phyloP scores from a whole-genome alignment of 179 eudicot genomes.

The Amaranthus tricolor region DNA sequence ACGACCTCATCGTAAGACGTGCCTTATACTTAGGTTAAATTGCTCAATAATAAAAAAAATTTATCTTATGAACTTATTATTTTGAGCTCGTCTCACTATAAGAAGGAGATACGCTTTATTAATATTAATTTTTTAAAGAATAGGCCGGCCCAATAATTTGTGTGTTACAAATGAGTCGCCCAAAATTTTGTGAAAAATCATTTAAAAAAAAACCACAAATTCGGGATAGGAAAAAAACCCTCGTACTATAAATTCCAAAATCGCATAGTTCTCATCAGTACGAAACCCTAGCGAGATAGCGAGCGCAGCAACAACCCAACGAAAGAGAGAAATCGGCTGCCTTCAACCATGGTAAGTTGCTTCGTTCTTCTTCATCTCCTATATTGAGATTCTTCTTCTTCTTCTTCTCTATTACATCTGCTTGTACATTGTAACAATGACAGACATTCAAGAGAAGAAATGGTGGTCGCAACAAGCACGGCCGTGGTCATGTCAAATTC shows the following conservation, averaged over 20 bases:
- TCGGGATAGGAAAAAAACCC: background rate
- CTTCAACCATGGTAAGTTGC: slow-evolving; percentile 19
- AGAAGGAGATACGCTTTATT: too few relatives aligned
- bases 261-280: background rate
- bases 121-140: too few relatives aligned
- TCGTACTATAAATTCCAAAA: background rate
- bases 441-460: slow-evolving; percentile 92
- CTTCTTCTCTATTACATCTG: background rate
- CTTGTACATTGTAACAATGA: background rate
- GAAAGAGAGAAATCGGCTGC: background rate
- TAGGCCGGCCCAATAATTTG: too few relatives aligned
- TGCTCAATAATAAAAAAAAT: too few relatives aligned
- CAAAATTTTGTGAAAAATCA: too few relatives aligned
- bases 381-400: background rate
- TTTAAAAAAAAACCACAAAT: too few relatives aligned
- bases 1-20: too few relatives aligned
- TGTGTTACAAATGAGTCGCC: too few relatives aligned
- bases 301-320: slow-evolving; percentile 1
- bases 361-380: background rate
- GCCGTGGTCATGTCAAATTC: slow-evolving; percentile 86
- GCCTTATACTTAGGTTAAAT: too few relatives aligned
- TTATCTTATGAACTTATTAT: too few relatives aligned
- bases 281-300: slow-evolving; percentile 12
- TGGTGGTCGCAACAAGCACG: slow-evolving; percentile 93
- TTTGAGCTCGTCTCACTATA: too few relatives aligned